Base-by-base conservation (phyloP, 192 early-diverging fungal genomes). In the Backusella liffmaniae region DNA sequence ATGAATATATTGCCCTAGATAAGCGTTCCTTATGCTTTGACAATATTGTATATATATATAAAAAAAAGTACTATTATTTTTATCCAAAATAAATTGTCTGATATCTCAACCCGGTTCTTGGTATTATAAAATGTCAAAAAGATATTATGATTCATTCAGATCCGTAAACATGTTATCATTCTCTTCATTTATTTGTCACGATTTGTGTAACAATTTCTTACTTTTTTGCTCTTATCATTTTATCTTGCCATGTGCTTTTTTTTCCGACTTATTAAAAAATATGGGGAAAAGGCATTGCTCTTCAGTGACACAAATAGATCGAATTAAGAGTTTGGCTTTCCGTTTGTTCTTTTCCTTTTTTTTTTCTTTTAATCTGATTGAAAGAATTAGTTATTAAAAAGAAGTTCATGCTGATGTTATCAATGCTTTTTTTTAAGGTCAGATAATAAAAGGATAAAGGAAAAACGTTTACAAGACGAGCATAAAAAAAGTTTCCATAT, bases 181-280 rank as follows among this genome's bases (percentile, higher is more conserved):
- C 56, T 26, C 56, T 29, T 29, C 10, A 29, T 15, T 26, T 62
- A 62, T 62, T 62, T 62, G 56, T 29, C 56, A 62, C 26, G 2
- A 4, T 62, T 62, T 29, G 56, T 62, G 56, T 62, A 62, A 62
- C 56, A 29, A 10, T 2, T 1, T 62, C 9, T 6, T 26, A 32
- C 32, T 3, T 8, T 26, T 9, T 56, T 9, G 9, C 3, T 18
- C 56, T 62, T 62, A 62, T 62, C 56, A 62, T 23, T 62, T 62
- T 62, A 62, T 62, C 56, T 62, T 62, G 56, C 56, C 56, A 62
- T 62, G 56, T 62, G 56, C 26, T 62, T 62, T 62, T 29, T 26
- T 62, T 62, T 13, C 42, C 42, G 42, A 32, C 39, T 15, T 44
- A 44, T 44, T 44, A 44, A 44, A 44, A 39, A 44, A 44, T 44